These are phyloP conservation scores for Prillingera fragicola DNA, from an alignment of 1,284 basidiomycete genomes.

Conservation along the genomic window DNA sequence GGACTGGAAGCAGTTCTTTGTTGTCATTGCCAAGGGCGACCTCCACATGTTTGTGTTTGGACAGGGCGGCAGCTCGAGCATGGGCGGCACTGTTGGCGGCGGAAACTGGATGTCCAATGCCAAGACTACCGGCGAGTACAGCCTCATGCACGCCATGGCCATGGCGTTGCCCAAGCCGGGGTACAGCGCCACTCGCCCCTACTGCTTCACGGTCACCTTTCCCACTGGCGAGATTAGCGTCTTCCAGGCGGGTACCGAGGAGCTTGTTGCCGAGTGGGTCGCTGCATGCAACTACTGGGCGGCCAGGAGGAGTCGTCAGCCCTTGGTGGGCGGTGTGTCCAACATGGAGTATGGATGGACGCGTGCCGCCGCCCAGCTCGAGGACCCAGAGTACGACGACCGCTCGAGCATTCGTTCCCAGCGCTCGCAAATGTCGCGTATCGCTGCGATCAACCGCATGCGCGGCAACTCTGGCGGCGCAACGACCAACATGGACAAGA, in stretches of 20 bases:
- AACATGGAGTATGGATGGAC: constrained; percentile 99
- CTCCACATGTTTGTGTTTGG: constrained; percentile 93
- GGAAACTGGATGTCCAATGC: constrained; percentile 94
- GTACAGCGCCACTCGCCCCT: constrained; percentile 79
- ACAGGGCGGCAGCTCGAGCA: constrained; percentile 50
- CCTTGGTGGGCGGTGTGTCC: constrained; percentile 86
- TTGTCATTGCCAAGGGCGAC: constrained; percentile 88
- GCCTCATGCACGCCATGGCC: constrained; percentile 80
- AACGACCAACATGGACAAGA: constrained; percentile 54
- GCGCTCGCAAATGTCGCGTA: constrained; percentile 3
- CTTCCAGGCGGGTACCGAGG: constrained; percentile 96
- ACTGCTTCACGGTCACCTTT: constrained; percentile 92
- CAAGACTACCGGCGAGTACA: constrained; percentile 68
- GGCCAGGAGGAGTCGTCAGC: constrained; percentile 85
- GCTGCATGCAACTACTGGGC: constrained; percentile 99
- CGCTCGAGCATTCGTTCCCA: constrained; percentile 3
- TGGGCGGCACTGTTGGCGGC: constrained; percentile 69
- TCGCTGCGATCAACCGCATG: constrained; percentile 12
- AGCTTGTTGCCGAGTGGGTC: constrained; percentile 96
- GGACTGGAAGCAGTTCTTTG: constrained; percentile 87
- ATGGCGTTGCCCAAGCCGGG: constrained; percentile 82
- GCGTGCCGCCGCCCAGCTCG: constrained; percentile 43
- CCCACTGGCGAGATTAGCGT: constrained; percentile 84
- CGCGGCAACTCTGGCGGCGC: constrained; percentile 23
- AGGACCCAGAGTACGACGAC: constrained; percentile 1